A percentile compares a stretch with the other conserved stretches of the same genome.
Conservation (phyloP, 805 yeast species). For the Spathaspora hagerdaliae region DNA sequence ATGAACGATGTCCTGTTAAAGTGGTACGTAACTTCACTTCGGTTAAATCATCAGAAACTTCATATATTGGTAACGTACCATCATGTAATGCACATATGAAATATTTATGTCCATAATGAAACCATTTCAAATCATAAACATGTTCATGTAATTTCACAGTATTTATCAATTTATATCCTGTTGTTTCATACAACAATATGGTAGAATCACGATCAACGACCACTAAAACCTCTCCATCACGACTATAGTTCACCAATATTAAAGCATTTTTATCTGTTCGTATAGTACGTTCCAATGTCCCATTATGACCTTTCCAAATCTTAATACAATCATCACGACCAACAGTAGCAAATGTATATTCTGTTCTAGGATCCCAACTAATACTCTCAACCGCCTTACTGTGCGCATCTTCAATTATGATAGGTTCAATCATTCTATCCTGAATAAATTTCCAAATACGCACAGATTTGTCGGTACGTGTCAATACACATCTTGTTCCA, state of each 20-base stretch:
- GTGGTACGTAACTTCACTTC: slow-evolving; percentile 11
- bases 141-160: slow-evolving; percentile 20
- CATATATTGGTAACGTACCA: slow-evolving; percentile 38
- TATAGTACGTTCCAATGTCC: slow-evolving; percentile 27
- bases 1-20: slow-evolving; percentile 45
- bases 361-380: slow-evolving; percentile 47
- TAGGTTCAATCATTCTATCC: slow-evolving; percentile 31
- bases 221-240: slow-evolving; percentile 44
- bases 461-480: slow-evolving; percentile 41
- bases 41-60: slow-evolving; percentile 6
- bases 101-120: slow-evolving; percentile 33
- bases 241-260: slow-evolving; percentile 34
- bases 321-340: slow-evolving; percentile 45
- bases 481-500: slow-evolving; percentile 39
- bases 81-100: slow-evolving; percentile 40
- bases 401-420: slow-evolving; percentile 40
- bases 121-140: slow-evolving; percentile 44
- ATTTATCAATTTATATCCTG: slow-evolving; percentile 24
- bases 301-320: slow-evolving; percentile 42
- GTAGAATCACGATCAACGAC: slow-evolving; percentile 39
- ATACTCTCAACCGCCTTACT: slow-evolving; percentile 34
- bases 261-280: slow-evolving; percentile 14
- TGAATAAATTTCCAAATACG: slow-evolving; percentile 34
- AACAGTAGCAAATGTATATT: slow-evolving; percentile 44
- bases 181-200: slow-evolving; percentile 28